Percentiles rank a stretch among this genome's conserved stretches.
Evolutionary conservation across 176 grass and related monocot species (phyloP).

Genomic region (Panicum miliaceum): DNA sequence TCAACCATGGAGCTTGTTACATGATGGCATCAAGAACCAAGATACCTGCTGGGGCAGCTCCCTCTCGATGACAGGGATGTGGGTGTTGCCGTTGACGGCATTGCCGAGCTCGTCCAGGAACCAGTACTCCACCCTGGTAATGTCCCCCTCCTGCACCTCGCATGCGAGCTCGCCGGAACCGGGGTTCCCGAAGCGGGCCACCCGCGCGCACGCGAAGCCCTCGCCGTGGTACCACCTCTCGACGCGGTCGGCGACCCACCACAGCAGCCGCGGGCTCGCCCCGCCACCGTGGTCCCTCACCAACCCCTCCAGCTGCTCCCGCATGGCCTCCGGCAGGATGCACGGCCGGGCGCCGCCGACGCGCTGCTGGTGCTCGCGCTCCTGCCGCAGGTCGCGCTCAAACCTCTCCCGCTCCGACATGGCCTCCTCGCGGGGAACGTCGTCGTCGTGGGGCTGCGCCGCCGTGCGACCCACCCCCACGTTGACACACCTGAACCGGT

Average conservation of each 20-base stretch:
- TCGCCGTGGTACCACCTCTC: conserved; percentile 94
- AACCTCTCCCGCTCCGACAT: conserved; percentile 87
- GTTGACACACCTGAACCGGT: conserved; percentile 1
- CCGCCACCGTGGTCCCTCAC: conserved; percentile 60
- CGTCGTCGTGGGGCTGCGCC: not conserved
- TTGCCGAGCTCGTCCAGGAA: conserved; percentile 90
- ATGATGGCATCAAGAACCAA: not conserved
- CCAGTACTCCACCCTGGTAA: conserved; percentile 74
- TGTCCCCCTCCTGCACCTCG: conserved; percentile 85
- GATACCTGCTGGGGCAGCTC: conserved; percentile 82
- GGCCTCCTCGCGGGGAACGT: conserved; percentile 38
- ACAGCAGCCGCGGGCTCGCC: conserved; percentile 65
- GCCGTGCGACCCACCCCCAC: not conserved
- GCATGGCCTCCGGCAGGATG: conserved; percentile 62
- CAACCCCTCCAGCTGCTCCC: conserved; percentile 67
- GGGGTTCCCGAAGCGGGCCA: conserved; percentile 69
- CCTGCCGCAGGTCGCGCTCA: conserved; percentile 65
- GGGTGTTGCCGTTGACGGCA: conserved; percentile 73
- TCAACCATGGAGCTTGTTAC: not conserved
- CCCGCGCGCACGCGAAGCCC: conserved; percentile 78
- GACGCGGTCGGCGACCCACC: conserved; percentile 76
- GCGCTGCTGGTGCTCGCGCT: conserved; percentile 74
- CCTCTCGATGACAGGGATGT: conserved; percentile 62
- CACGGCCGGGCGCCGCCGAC: conserved; percentile 56
- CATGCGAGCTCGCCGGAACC: conserved; percentile 74